phyloP scores from a whole-genome alignment of 2,329 filamentous ascomycete genomes.

The Apiospora hydei region DNA sequence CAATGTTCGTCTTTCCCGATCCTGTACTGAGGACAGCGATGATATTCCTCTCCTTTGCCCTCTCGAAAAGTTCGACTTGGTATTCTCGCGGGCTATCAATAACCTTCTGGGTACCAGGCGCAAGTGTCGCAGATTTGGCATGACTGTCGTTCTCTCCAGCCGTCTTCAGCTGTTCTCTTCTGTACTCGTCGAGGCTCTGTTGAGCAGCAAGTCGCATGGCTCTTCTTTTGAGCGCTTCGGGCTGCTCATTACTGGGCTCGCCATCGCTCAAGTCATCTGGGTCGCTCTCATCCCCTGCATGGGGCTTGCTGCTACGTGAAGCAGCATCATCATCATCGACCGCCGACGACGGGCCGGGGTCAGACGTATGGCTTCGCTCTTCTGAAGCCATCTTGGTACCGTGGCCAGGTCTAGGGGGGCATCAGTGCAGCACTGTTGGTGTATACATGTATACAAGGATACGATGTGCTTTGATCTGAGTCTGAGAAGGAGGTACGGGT shows the following conservation, averaged over 20 bases:
- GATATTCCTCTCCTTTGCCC: conserved; percentile 82
- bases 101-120: conserved; percentile 53
- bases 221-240: conserved; percentile 1
- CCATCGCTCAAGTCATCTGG: neutral
- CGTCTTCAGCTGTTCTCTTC: neutral
- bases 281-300: neutral
- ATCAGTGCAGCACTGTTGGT: neutral
- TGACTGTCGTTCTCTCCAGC: neutral
- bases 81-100: conserved; percentile 87
- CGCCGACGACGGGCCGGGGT: neutral
- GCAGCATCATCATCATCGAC: neutral
- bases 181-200: neutral
- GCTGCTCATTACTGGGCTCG: neutral
- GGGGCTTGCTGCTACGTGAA: neutral
- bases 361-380: neutral
- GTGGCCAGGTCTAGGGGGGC: neutral
- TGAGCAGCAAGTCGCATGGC: neutral
- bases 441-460: neutral
- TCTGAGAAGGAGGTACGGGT: neutral
- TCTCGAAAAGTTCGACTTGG: conserved; percentile 89
- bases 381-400: neutral
- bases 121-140: conserved; percentile 41
- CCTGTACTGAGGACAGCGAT: conserved; percentile 79
- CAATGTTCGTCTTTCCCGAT: conserved; percentile 95
- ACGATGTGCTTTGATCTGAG: neutral